Conservation (phyloP, 495 filamentous ascomycete species). For the Pseudoneurospora amorphoporcata region DNA sequence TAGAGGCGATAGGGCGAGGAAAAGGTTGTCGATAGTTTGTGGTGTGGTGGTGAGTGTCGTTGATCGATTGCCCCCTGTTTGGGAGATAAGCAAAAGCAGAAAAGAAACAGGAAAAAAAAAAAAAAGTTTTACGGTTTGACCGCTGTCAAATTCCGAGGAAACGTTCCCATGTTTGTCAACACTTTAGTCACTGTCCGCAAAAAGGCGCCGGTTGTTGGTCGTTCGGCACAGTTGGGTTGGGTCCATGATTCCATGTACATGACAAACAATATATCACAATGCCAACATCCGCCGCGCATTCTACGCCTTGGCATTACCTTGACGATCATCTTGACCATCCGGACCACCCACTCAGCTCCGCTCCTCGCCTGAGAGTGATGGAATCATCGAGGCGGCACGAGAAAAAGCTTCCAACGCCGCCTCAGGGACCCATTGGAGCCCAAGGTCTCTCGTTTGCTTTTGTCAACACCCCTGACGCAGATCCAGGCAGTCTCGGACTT, state of each 20-base stretch:
- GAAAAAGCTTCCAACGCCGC: not conserved
- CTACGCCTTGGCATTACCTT: not conserved
- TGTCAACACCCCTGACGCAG: not conserved
- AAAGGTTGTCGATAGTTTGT: not conserved
- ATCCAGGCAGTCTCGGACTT: not conserved
- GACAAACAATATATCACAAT: not conserved
- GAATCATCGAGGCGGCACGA: not conserved
- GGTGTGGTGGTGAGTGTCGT: not conserved
- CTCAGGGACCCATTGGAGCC: not conserved
- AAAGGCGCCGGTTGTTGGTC: not conserved
- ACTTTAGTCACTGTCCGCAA: not conserved
- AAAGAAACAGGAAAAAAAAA: not conserved
- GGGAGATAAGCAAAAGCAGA: not conserved
- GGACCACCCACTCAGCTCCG: not conserved
- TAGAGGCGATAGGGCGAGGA: not conserved
- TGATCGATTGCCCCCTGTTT: not conserved
- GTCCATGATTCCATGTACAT: not conserved
- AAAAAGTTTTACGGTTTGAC: not conserved
- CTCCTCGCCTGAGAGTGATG: not conserved
- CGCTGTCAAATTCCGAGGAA: not conserved
- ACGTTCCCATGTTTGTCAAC: not conserved
- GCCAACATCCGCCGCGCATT: not conserved
- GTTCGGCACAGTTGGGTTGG: not conserved
- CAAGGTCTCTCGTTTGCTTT: not conserved
- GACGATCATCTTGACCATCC: not conserved